A percentile compares a stretch with the other conserved stretches of the same genome.
Conservation (phyloP, 371 early-diverging fungal genomes). For the Zopfochytrium polystomum region DNA sequence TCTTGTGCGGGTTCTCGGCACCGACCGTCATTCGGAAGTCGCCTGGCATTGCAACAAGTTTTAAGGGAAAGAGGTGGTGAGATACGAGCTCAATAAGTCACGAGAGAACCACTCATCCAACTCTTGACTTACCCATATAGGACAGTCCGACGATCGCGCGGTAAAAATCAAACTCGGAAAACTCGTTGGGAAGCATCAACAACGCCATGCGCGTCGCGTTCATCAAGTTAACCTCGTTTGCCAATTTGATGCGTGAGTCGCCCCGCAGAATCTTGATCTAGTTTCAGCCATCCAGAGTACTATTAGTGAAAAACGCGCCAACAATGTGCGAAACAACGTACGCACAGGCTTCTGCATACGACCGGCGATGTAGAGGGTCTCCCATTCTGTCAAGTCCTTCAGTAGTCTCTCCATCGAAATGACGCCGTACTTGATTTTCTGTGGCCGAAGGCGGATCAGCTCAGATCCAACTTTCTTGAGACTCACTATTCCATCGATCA, state of each 20-base stretch:
- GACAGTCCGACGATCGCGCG: constrained; percentile 82
- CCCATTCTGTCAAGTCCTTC: constrained; percentile 89
- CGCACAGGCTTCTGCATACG: constrained; percentile 94
- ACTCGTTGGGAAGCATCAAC: constrained; percentile 75
- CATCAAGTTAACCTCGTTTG: constrained; percentile 81
- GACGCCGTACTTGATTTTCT: constrained; percentile 93
- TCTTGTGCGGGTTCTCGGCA: constrained; percentile 93
- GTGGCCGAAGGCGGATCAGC: constrained; percentile 3
- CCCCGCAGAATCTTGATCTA: constrained; percentile 78
- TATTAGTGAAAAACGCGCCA: not conserved
- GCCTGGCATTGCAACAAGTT: no score
- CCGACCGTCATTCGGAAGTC: constrained; percentile 91
- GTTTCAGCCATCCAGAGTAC: not conserved
- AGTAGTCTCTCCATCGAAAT: constrained; percentile 82
- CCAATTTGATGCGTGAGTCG: constrained; percentile 81
- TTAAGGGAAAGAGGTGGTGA: not conserved
- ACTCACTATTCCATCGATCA: constrained; percentile 76
- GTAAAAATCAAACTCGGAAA: constrained; percentile 81
- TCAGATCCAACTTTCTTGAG: not conserved
- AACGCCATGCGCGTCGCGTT: constrained; percentile 83
- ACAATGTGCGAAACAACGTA: not conserved
- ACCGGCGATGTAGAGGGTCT: constrained; percentile 91
- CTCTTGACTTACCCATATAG: constrained; percentile 55
- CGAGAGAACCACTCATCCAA: no score
- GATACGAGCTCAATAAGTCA: no score